Evolutionary conservation across 148 eudicot genomes (phyloP), one percentile per base, ranked within the genome.

Genomic region (Rhododendron griersonianum): DNA sequence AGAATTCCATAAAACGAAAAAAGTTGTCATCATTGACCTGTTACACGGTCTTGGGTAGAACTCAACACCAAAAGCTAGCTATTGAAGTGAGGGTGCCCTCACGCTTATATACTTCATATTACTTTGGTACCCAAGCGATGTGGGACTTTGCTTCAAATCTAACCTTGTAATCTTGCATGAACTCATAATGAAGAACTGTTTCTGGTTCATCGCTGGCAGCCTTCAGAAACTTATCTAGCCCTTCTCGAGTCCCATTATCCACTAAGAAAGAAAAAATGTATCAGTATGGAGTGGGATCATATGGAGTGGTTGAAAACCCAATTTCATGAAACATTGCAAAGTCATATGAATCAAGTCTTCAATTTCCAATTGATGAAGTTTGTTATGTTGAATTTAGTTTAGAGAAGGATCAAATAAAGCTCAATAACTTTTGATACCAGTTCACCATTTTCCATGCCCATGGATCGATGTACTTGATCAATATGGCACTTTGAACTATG

Each of bases 151-250:
- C 61, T 55, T 55, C 19, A 55, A 55, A 44, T 55, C 83, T 39
- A 83, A 95, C 99, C 99, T 97, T 97, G 91, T 97, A 97, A 91
- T 97, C 99, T 91, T 97, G 99, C 99, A 97, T 95, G 88, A 97
- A 97, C 85, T 97, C 99, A 90, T 97, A 97, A 90, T 97, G 99
- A 85, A 97, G 96, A 89, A 97, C 99, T 81, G 98, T 94, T 83
- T 97, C 99, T 83, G 99, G 99, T 81, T 95, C 99, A 82, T 86
- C 90, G 88, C 99, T 97, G 78, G 99, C 99, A 88, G 99, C 98
- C 88, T 74, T 93, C 59, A 97, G 94, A 92, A 97, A 97, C 89
- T 97, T 97, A 88, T 95, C 98, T 61, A 97, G 93, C 80, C 99
- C 99, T 87, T 95, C 95, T 78, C 99, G 93, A 75, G 94, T 88